Conservation (phyloP, 495 filamentous ascomycete genomes). For the Aspergillus panamensis region DNA sequence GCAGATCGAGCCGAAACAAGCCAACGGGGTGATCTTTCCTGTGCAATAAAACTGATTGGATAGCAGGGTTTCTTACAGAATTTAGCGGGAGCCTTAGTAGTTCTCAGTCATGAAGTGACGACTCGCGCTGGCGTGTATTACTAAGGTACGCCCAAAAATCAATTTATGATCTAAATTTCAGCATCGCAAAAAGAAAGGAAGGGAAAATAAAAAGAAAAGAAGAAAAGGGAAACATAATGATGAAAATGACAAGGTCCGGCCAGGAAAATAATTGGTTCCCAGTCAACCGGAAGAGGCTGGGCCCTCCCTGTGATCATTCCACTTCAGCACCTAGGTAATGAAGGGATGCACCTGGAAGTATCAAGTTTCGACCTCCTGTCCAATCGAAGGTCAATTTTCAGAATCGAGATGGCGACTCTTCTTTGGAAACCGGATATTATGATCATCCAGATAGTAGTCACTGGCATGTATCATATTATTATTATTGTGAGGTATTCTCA, state of each 20-base stretch:
- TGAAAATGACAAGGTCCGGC: not conserved
- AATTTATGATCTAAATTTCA: not conserved
- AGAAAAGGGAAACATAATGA: not conserved
- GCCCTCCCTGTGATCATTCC: conserved; percentile 18
- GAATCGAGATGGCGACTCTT: too few relatives aligned
- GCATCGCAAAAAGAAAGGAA: too few relatives aligned
- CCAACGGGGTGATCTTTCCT: conserved; percentile 17
- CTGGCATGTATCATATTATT: too few relatives aligned
- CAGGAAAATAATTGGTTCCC: conserved; percentile 17
- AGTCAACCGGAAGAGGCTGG: conserved; percentile 12
- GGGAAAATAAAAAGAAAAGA: not conserved
- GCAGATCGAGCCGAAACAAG: conserved; percentile 21
- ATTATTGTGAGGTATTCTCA: too few relatives aligned
- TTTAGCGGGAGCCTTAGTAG: not conserved
- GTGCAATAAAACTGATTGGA: conserved; percentile 8
- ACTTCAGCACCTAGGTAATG: conserved; percentile 11
- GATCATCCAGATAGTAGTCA: too few relatives aligned
- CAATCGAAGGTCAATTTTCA: not conserved
- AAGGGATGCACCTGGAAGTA: conserved; percentile 15
- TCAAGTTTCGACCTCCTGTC: not conserved
- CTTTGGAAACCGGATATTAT: not conserved
- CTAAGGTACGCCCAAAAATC: not conserved
- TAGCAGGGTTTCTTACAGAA: not conserved
- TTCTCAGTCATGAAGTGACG: not conserved
- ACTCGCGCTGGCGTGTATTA: not conserved